Evolutionary conservation across 1,284 basidiomycete species (phyloP), one percentile per base, ranked within the genome.

Genomic region (Cutaneotrichosporon daszewskae): DNA sequence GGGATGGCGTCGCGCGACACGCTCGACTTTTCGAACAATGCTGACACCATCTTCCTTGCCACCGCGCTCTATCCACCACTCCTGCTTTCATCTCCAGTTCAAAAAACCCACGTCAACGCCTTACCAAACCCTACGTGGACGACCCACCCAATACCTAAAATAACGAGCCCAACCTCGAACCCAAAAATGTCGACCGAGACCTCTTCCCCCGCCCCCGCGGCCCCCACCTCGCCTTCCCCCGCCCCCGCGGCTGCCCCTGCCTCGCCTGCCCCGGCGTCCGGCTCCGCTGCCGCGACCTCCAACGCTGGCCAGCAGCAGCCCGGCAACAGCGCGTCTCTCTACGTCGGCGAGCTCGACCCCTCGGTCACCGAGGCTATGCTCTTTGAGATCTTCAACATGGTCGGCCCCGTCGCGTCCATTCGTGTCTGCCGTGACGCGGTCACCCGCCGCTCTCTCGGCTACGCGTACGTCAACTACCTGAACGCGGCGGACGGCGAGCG

Each of bases 331-430:
- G 88, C 92, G 28, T 95, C 90, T 51, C 87, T 99, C 65, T 98
- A 99, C 75, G 95, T 98, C 55, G 95, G 95, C 56, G 95, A 99
- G 78, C 85, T 99, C 60, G 95, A 98, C 75, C 84, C 86, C 58
- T 85, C 86, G 56, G 94, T 99, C 72, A 91, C 92, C 40, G 95
- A 99, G 79, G 94, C 95, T 52, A 97, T 97, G 88, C 81, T 99
- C 50, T 99, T 97, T 69, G 95, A 98, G 79, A 98, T 99, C 72
- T 99, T 99, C 80, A 96, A 94, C 75, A 95, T 98, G 89, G 90
- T 98, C 73, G 95, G 95, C 47, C 92, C 94, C 46, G 95, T 99
- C 56, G 91, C 91, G 51, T 91, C 87, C 85, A 98, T 99, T 72
- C 91, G 94, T 76, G 95, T 99, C 64, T 99, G 95, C 76, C 91